Evolutionary conservation across 2,329 filamentous ascomycete genomes (phyloP), one percentile per base, ranked within the genome.

Genomic region (Pestalotiopsis fici): DNA sequence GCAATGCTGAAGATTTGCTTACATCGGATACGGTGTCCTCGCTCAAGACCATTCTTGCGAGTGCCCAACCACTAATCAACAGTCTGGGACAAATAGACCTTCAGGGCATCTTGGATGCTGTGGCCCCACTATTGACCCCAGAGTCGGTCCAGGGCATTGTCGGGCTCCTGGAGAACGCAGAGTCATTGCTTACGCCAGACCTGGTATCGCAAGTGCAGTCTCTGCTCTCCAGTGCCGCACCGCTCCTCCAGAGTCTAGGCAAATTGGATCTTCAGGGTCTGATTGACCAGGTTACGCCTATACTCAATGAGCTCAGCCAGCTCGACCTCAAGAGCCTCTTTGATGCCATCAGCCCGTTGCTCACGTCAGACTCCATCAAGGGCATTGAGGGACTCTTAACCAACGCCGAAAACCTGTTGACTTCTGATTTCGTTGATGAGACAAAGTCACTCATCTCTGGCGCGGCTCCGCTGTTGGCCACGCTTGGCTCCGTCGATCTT

Each of bases 111-210:
- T n/a, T 78, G 3, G 68, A 74, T n/a, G 74, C 47, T 4, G 66
- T 80, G 2, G 71, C 71, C 4, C 81, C 81, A 13, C 69, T 83
- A 1, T 67, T 83, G 25, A 79, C 75, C 2, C 64, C 71, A 1
- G 69, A 77, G 11, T 75, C 73, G 1, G 68, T 78, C 12, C 64
- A 74, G 13, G 69, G 71, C 3, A 68, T 77, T 18, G 74, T 76
- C 3, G 67, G 61, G 0, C 66, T 78, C 0, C 21, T 78, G 0
- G 69, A 71, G 27, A 75, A 75, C 2, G 74, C 73, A 2, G 68
- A 69, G 2, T 43, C 66, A n/a, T 69, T 77, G 1, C 39, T 77
- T 6, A 70, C 68, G 1, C 66, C 74, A 35, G 69, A 75, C 3
- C 69, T 70, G 2, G 72, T 74, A 3, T 67, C 68, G 0, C 66